Conservation (phyloP, 345 rosid species). For the Rhodamnia argentea region DNA sequence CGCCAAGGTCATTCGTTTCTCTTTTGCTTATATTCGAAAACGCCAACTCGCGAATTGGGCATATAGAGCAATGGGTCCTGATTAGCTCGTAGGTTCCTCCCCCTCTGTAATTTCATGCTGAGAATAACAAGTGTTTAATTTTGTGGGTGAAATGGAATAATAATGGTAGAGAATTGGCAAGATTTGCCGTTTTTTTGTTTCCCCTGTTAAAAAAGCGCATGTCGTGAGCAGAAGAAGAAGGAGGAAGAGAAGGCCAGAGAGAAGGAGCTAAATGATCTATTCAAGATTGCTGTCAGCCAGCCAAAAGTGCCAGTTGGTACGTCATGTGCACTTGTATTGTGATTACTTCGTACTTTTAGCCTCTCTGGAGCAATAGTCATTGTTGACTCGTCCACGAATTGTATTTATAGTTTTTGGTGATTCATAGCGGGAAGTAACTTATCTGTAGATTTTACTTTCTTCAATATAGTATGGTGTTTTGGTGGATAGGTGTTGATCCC, state of each 20-base stretch:
- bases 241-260: constrained; percentile 96
- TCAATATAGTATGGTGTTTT: not conserved
- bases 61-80: not conserved
- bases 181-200: not conserved
- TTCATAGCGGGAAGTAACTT: not conserved
- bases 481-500: constrained; percentile 78
- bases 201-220: not conserved
- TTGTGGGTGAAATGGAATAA: not conserved
- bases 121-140: not conserved
- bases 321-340: not conserved
- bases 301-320: constrained; percentile 87
- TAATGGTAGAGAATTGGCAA: not conserved
- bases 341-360: not conserved
- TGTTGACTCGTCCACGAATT: not conserved
- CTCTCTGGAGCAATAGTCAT: not conserved
- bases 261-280: constrained; percentile 85
- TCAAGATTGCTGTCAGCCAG: constrained; percentile 88
- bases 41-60: not conserved
- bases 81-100: not conserved
- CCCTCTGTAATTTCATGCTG: not conserved
- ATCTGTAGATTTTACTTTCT: not conserved
- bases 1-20: constrained; percentile 44
- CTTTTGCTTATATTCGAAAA: not conserved
- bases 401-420: not conserved
- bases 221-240: constrained; percentile 71